Evolutionary conservation across 768 basidiomycete genomes (phyloP).

Genomic region (Pisolithus albus): DNA sequence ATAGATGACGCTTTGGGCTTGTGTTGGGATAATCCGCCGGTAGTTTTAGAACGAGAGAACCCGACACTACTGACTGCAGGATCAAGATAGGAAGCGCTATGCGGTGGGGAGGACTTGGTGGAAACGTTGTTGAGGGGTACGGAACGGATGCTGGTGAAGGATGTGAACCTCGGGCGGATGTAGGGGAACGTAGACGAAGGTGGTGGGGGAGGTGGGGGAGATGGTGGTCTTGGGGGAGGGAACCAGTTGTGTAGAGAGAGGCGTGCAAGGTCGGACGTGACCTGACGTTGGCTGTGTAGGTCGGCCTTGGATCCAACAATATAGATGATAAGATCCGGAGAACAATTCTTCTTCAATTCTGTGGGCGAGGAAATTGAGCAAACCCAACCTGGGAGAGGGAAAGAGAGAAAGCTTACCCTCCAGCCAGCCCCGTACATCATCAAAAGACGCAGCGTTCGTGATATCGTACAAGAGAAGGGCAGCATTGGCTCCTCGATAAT

Average conservation of each 20-base stretch:
- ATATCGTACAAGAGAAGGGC: constrained; percentile 94
- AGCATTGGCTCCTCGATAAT: constrained; percentile 93
- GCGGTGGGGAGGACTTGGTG: constrained; percentile 42
- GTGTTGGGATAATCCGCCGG: constrained; percentile 26
- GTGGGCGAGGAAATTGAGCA: constrained; percentile 12
- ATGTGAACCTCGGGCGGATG: constrained; percentile 30
- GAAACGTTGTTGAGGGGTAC: constrained; percentile 45
- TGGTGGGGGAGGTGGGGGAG: constrained; percentile 58
- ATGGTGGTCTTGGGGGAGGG: constrained; percentile 65
- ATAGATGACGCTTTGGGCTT: constrained; percentile 1
- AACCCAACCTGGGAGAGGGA: neutral
- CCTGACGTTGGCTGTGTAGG: constrained; percentile 62
- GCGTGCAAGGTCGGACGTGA: constrained; percentile 78
- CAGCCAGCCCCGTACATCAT: constrained; percentile 88
- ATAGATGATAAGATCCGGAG: constrained; percentile 85
- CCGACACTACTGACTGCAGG: constrained; percentile 43
- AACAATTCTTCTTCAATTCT: constrained; percentile 89
- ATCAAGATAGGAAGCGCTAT: constrained; percentile 59
- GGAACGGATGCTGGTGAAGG: constrained; percentile 50
- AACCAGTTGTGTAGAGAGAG: constrained; percentile 83
- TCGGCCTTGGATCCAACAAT: constrained; percentile 94
- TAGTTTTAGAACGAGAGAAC: constrained; percentile 46
- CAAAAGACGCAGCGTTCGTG: constrained; percentile 81
- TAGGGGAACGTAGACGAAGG: constrained; percentile 36
- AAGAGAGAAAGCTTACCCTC: constrained; percentile 48